Evolutionary conservation across 163 green algal species (phyloP).

Genomic region (Botryococcus braunii): DNA sequence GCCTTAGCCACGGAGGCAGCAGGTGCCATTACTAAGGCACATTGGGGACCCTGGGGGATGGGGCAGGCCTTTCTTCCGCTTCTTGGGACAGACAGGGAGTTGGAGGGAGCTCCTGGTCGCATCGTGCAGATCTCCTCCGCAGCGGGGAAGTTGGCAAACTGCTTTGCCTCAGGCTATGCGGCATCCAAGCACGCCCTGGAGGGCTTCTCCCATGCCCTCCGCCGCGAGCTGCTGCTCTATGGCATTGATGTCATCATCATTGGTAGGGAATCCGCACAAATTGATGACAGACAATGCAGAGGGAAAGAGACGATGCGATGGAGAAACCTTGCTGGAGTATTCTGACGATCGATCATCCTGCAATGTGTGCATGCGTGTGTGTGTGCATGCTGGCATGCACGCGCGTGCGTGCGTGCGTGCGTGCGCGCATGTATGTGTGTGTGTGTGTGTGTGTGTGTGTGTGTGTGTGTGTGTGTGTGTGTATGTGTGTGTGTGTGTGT

Average conservation of each 20-base stretch:
- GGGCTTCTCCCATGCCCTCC: conserved; percentile 2
- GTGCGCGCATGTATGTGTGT: too few species aligned
- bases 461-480: too few species aligned
- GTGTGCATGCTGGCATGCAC: too few species aligned
- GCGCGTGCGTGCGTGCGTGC: too few species aligned
- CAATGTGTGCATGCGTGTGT: too few species aligned
- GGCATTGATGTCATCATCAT: conserved; percentile 13
- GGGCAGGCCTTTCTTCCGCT: conserved; percentile 14
- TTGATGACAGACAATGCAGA: background rate
- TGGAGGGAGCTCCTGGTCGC: background rate
- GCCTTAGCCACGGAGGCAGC: background rate
- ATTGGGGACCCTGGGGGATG: too few species aligned
- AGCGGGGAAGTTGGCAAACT: background rate
- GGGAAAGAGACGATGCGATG: background rate
- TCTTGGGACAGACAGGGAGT: conserved; percentile 6
- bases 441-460: too few species aligned
- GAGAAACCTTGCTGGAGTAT: too few species aligned
- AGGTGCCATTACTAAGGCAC: background rate
- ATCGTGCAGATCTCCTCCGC: conserved; percentile 10
- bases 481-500: too few species aligned
- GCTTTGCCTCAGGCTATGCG: background rate
- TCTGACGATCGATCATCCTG: too few species aligned
- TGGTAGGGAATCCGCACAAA: conserved; percentile 1
- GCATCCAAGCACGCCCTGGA: conserved; percentile 16
- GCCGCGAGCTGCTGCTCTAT: conserved; percentile 10